Evolutionary conservation across 2,329 filamentous ascomycete species (phyloP), one percentile per base, ranked within the genome.

Genomic region (Sporothrix brasiliensis): DNA sequence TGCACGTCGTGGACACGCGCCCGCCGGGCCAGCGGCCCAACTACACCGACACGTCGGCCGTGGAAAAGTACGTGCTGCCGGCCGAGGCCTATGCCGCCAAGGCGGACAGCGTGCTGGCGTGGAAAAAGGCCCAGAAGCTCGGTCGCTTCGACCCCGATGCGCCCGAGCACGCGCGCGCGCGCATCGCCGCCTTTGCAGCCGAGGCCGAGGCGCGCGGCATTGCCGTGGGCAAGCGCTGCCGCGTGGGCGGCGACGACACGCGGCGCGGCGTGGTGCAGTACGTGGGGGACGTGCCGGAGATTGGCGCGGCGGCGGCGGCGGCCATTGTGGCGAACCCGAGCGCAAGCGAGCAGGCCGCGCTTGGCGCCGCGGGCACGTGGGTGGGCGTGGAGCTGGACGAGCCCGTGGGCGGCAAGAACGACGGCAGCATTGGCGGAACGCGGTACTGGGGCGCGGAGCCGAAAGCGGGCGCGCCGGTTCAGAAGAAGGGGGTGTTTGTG

Each of bases 61-160:
- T 97, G 5, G 88, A 93, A 70, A 97, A 97, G 82, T 98, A 95
- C 79, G 88, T 91, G 73, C 91, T 99, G 86, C 92, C 93, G n/a
- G 84, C 87, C 68, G 86, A 90, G 66, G 91, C 94, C 77, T 99
- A 99, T 81, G 93, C 93, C 78, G 88, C 89, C 77, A 93, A 94
- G 77, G 84, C 89, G 56, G 92, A 97, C 80, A 94, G 91, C 3
- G 95, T 99, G 16, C 87, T 97, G 30, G 92, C 94, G 6, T 98
- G 93, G 93, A 99, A 99, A 82, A 94, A 92, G 82, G 84, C 89
- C n/a, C 90, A 97, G 80, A 94, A 96, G 79, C 87, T 98, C n/a
- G 95, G 95, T 67, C 92, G 95, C 49, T 99, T 99, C 81, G 93
- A 98, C 78, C 95, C 95, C 14, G 85, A 90, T 75, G 92, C 93